Evolutionary conservation across 306 rosid species (phyloP).

Genomic region (Alnus glutinosa): DNA sequence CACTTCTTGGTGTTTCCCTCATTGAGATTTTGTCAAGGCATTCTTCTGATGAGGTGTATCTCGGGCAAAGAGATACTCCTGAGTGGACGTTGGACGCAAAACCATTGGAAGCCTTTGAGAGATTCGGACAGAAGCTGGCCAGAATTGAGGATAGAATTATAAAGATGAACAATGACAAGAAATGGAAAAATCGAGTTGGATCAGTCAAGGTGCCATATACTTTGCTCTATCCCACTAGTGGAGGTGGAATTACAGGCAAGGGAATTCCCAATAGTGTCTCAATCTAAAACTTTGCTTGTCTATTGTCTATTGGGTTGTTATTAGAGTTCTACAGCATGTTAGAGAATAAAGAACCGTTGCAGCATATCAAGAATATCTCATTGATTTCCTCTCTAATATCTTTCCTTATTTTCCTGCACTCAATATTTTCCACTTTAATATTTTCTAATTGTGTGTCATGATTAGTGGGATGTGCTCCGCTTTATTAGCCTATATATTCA

Average conservation of each 20-base stretch:
- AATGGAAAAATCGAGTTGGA: conserved; percentile 60
- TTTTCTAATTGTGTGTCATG: too few relatives aligned
- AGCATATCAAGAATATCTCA: too few relatives aligned
- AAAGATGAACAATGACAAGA: conserved; percentile 47
- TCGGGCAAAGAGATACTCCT: conserved; percentile 53
- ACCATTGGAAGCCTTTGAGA: conserved; percentile 53
- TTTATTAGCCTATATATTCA: too few relatives aligned
- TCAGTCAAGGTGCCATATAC: conserved; percentile 70
- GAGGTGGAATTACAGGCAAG: conserved; percentile 63
- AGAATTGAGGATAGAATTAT: conserved; percentile 52
- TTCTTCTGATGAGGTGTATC: conserved; percentile 55
- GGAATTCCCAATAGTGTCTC: conserved; percentile 91
- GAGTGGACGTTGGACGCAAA: conserved; percentile 59
- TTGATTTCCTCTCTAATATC: too few relatives aligned
- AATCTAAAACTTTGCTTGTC: conserved; percentile 36
- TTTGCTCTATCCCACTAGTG: conserved; percentile 63
- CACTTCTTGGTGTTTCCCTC: conserved; percentile 44
- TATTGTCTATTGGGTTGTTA: not conserved
- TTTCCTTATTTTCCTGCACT: not conserved
- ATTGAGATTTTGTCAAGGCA: conserved; percentile 52
- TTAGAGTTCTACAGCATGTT: not conserved
- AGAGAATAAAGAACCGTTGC: too few relatives aligned
- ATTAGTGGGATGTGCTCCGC: too few relatives aligned
- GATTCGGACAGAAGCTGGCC: conserved; percentile 46
- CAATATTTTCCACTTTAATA: too few relatives aligned